Evolutionary conservation across 1,284 basidiomycete species (phyloP), one percentile per base, ranked within the genome.

Genomic region (Leccinum pachyderme): DNA sequence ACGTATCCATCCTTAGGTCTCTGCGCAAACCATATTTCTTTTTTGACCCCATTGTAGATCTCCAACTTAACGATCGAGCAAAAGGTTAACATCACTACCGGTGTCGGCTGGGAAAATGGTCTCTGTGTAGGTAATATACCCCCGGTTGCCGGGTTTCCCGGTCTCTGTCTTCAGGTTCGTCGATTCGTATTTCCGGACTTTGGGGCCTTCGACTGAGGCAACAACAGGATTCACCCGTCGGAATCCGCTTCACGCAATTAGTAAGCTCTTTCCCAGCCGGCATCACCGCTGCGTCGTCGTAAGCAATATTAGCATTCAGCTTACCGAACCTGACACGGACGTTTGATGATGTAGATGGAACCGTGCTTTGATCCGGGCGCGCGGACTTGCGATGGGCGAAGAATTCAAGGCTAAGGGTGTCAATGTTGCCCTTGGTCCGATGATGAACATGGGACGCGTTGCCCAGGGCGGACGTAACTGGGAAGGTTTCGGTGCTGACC

Each of bases 381-480:
- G 91, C 54, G 91, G 87, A 5, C 70, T 78, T 4, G 89, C 89
- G 1, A 74, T 93, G 58, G 91, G 85, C 4, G 73, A 83, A 50
- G 91, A 94, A 72, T 86, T 84, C 69, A 76, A 81, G 45, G 81
- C 78, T 27, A 91, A 93, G 71, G 92, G 92, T 27, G 80, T 84
- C 44, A 80, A 93, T 63, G 75, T 83, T 24, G 75, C 73, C 39
- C 72, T 84, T 3, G 86, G 88, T 7, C 84, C 87, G 2, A 76
- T 80, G 51, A 71, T 83, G 73, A 82, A 84, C 63, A 76, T 84
- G 55, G 82, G 81, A 57, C 56, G 59, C 32, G 52, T 64, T 28
- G 59, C 62, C 6, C 61, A 79, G 59, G 79, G 73, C 9, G 90
- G 91, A 2, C 79, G 90, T 31, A 87, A 81, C 66, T 93, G 86